phyloP scores from a whole-genome alignment of 2,329 filamentous ascomycete species.

The Aspergillus luchuensis region DNA sequence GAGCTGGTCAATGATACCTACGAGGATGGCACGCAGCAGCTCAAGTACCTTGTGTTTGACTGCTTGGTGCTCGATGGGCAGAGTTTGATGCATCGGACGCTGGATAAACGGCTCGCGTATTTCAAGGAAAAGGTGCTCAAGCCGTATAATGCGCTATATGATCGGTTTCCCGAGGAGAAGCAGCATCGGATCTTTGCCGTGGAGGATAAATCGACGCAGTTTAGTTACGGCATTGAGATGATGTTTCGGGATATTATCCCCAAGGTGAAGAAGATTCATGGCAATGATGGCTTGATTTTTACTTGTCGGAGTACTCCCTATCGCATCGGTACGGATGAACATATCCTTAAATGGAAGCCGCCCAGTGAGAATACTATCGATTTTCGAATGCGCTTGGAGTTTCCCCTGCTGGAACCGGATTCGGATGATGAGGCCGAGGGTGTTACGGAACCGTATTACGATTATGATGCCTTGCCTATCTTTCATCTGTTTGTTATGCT shows the following conservation, averaged over 20 bases:
- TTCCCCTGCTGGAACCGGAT: constrained; percentile 70
- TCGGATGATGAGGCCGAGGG: constrained; percentile 68
- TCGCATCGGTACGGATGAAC: constrained; percentile 83
- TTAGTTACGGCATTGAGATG: constrained; percentile 83
- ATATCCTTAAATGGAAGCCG: constrained; percentile 98
- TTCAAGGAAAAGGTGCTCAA: constrained; percentile 79
- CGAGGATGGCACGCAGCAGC: constrained; percentile 65
- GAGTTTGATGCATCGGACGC: constrained; percentile 72
- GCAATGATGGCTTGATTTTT: constrained; percentile 96
- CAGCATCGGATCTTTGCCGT: constrained; percentile 75
- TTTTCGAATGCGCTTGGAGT: constrained; percentile 77
- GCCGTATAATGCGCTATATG: constrained; percentile 71
- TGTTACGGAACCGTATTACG: constrained; percentile 62
- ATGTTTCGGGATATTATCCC: constrained; percentile 90
- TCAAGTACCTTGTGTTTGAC: constrained; percentile 91
- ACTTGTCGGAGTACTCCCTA: constrained; percentile 90
- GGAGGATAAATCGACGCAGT: constrained; percentile 85
- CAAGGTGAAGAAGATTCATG: constrained; percentile 70
- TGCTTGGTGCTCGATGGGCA: constrained; percentile 79
- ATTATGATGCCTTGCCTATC: constrained; percentile 79
- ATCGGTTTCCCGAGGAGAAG: constrained; percentile 72
- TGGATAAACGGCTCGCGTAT: constrained; percentile 87
- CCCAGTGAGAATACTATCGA: constrained; percentile 94
- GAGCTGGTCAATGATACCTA: constrained; percentile 88
- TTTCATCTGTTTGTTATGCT: constrained; percentile 72